A percentile compares a stretch with the other conserved stretches of the same genome.
Evolutionary conservation across 345 rosid species (phyloP).

Genomic region (Iberis pinnata): DNA sequence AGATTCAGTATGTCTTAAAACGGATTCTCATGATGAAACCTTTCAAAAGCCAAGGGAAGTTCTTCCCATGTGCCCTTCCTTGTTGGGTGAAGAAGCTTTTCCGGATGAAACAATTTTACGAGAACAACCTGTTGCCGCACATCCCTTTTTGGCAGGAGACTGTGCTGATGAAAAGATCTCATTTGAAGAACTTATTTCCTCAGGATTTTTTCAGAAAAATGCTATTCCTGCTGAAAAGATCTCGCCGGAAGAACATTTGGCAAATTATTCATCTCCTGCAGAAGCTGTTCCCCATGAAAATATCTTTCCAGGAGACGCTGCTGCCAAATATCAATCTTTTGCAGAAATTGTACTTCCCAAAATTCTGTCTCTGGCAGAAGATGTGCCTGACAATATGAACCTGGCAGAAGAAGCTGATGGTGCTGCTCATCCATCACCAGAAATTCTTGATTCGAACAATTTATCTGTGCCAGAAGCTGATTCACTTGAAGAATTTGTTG

Average conservation of each 20-base stretch:
- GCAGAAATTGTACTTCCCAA: conserved; percentile 6
- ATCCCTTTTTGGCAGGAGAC: conserved; percentile 16
- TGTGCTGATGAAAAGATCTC: conserved; percentile 18
- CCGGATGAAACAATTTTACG: background rate
- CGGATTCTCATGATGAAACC: conserved; percentile 10
- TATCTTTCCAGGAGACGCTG: conserved; percentile 10
- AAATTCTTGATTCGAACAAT: conserved; percentile 14
- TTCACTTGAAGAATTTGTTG: conserved; percentile 12
- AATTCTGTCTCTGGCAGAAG: conserved; percentile 10
- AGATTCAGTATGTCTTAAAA: conserved; percentile 14
- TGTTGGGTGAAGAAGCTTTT: conserved; percentile 14
- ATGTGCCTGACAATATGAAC: conserved; percentile 7
- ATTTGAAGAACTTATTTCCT: conserved; percentile 13
- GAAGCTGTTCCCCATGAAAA: conserved; percentile 21
- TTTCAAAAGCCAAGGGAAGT: conserved; percentile 12
- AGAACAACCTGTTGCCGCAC: conserved; percentile 17
- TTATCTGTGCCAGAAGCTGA: conserved; percentile 2
- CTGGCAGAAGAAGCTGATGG: conserved; percentile 13
- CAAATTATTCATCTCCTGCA: conserved; percentile 1
- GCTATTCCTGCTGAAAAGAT: conserved; percentile 17
- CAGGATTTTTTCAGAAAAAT: conserved; percentile 1
- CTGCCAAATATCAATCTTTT: conserved; percentile 4
- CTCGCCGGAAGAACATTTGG: conserved; percentile 17
- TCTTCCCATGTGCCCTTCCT: conserved; percentile 6
- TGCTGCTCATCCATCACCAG: conserved; percentile 10